Base-by-base conservation (phyloP, 345 rosid genomes). In the Arabidopsis arenosa region DNA sequence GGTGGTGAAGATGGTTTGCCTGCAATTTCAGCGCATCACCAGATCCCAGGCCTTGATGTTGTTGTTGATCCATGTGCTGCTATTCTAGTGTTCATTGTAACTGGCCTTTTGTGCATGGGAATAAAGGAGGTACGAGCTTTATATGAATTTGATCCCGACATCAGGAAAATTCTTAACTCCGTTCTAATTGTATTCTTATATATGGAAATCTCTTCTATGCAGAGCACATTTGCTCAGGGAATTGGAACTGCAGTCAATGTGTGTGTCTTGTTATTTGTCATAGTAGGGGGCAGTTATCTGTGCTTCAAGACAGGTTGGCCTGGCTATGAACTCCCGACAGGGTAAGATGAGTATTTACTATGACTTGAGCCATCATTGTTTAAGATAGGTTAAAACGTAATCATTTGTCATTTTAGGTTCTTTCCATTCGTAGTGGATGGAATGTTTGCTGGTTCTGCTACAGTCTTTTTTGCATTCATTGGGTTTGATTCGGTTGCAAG, bases 401-500 rank as follows among this genome's bases (percentile, higher is more conserved):
- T 18, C 37, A 28, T 70, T 37, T 68, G 0, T 63, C 13, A n/a
- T 14, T 36, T 57, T 74, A 95, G 99, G 78, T 89, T 85, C 66
- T 92, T 95, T 61, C 90, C 99, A 62, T 95, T 89, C 63, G 99
- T 97, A 54, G 91, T 89, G 32, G 90, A 92, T 76, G 99, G 97
- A 43, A 89, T 95, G 97, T 93, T 95, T 82, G 97, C 99, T 23
- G 99, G 97, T 30, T 84, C 99, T 83, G 99, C 97, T 45, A 92
- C 93, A 1, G 97, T 95, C 64, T 95, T 95, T 79, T 95, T 95
- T 82, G 89, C 99, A 15, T 95, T 80, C 74, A 90, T 95, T 74
- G 99, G 99, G 64, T 95, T 95, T 80, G 99, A 95, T 87, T 81
- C 97, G 47, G 97, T 95, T 76, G 97, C 97, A 77, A 92, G 99